Percentiles rank a stretch among this genome's conserved stretches.
Evolutionary conservation across 805 yeast genomes (phyloP).

Genomic region (Pichia kluyveri): DNA sequence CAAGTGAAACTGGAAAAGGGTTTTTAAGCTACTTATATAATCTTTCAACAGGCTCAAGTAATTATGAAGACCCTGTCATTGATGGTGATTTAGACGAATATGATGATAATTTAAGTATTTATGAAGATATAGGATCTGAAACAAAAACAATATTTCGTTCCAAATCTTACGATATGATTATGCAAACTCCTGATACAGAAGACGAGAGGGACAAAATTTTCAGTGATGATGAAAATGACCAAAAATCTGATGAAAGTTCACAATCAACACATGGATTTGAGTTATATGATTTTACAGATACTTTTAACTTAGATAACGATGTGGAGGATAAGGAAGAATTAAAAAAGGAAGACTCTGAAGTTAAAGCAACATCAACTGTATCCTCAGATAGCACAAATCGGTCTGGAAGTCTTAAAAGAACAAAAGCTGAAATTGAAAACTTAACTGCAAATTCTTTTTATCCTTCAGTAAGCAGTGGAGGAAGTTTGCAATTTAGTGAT

Average conservation of each 20-base stretch:
- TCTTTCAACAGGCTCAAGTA: too few species aligned
- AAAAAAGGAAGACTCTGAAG: not conserved
- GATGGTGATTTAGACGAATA: not conserved
- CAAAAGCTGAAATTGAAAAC: not conserved
- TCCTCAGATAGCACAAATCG: not conserved
- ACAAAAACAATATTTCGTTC: slow-evolving; percentile 10
- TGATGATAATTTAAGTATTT: slow-evolving; percentile 1
- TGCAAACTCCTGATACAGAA: not conserved
- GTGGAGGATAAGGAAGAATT: not conserved
- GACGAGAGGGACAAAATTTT: not conserved
- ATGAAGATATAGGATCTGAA: slow-evolving; percentile 5
- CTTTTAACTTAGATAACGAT: slow-evolving; percentile 1
- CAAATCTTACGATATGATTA: slow-evolving; percentile 4
- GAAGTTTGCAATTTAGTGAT: slow-evolving; percentile 4
- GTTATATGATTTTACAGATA: slow-evolving; percentile 3
- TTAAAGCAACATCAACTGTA: not conserved
- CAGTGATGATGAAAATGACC: not conserved
- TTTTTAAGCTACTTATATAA: not conserved
- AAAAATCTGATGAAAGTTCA: not conserved
- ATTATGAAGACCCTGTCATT: too few species aligned
- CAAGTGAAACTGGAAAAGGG: not conserved
- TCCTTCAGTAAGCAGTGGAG: not conserved
- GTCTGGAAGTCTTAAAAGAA: not conserved
- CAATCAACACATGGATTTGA: slow-evolving; percentile 1
- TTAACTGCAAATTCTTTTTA: not conserved